Conservation (phyloP, 2,329 filamentous ascomycete genomes). For the Talaromyces atroroseus region DNA sequence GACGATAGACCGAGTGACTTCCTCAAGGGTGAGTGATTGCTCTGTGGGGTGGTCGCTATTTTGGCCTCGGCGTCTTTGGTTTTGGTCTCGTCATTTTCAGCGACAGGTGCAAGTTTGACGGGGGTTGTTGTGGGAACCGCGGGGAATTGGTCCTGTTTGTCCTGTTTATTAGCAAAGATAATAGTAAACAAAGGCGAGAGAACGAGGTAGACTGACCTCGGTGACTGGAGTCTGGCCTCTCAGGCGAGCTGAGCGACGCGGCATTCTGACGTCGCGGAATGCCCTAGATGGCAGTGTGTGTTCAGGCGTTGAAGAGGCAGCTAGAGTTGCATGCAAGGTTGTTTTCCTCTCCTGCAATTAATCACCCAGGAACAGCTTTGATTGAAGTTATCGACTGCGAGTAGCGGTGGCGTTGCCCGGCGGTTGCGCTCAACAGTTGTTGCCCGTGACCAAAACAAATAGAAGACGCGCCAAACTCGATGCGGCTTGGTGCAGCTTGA, state of each 20-base stretch:
- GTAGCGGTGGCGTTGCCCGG: conserved; percentile 9
- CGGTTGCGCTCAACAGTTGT: too few species aligned
- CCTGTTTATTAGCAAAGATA: neutral
- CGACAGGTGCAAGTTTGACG: conserved; percentile 38
- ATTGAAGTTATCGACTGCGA: neutral
- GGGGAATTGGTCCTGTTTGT: conserved; percentile 14
- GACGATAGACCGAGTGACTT: conserved; percentile 27
- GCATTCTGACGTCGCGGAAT: conserved; percentile 21
- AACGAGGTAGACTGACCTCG: conserved; percentile 26
- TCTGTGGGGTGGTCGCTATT: conserved; percentile 19
- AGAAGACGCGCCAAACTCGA: neutral
- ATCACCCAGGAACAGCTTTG: neutral
- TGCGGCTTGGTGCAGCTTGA: neutral
- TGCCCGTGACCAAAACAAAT: conserved; percentile 13
- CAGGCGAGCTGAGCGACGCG: conserved; percentile 39
- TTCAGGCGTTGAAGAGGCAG: neutral
- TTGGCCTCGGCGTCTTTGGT: conserved; percentile 21
- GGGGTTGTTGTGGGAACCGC: conserved; percentile 13
- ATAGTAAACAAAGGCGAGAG: neutral
- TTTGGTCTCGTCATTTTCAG: conserved; percentile 44
- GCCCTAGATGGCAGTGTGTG: neutral
- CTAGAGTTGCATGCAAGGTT: too few species aligned
- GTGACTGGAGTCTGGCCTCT: conserved; percentile 26
- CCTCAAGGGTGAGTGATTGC: conserved; percentile 16
- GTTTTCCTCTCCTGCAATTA: too few species aligned